Base-by-base conservation (phyloP, 805 yeast species). In the Candida arabinofermentans region DNA sequence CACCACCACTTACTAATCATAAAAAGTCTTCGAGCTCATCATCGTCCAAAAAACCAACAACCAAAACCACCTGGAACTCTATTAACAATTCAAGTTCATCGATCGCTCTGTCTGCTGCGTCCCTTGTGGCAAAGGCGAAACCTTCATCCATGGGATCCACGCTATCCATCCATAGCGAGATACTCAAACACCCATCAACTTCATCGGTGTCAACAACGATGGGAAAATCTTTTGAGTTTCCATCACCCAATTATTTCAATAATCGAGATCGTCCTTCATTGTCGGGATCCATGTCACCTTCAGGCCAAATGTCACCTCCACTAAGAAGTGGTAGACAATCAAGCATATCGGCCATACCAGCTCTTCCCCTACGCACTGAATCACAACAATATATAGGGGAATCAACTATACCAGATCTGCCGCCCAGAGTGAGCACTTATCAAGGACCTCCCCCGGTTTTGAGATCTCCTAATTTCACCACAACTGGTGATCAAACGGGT, bases 71-170 rank as follows among this genome's bases (percentile, higher is more conserved):
- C 0, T 62, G 66, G 65, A 53, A 62, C 38, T 40, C 53, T 5
- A 41, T 61, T 7, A 61, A 58, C 39, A 51, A 42, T 10, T 39
- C 50, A 8, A 59, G 64, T 19, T 63, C 67, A 1, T 46, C 58
- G 0, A 53, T 55, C 8, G 69, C 69, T 2, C 34, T 64, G 12
- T 65, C 65, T 2, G 69, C 69, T 4, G 69, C 69, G 0, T 50
- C 65, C 3, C 24, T 55, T n/a, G 62, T 64, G n/a, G 65, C 67
- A 8, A 59, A 55, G 36, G 34, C 54, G 3, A 61, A 52, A 10
- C 65, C 69, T 3, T 27, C 46, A 4, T 41, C 51, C 24, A 57
- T 64, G 58, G 48, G 45, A 8, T 29, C 27, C 21, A 22, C 24
- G 13, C 10, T 13, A 10, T n/a, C 19, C 10, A 7, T 19, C 6